Percentiles rank a stretch among this genome's conserved stretches.
These are phyloP conservation scores for Pseudogymnoascus pannorum DNA, from an alignment of 2,329 filamentous ascomycete species.

Conservation along the genomic window DNA sequence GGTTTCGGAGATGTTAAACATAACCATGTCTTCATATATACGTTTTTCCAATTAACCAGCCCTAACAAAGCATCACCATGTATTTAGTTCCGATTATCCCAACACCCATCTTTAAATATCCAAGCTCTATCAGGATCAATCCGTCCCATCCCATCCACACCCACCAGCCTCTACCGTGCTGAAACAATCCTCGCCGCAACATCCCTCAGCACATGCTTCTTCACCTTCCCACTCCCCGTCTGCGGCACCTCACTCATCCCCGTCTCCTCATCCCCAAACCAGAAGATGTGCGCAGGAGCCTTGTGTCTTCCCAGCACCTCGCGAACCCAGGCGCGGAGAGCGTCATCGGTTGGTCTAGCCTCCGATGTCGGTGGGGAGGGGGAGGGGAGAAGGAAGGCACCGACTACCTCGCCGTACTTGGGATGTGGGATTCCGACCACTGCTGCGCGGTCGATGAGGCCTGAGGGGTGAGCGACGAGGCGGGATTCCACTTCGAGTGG, in stretches of 20 bases:
- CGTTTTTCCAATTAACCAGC: too few species aligned
- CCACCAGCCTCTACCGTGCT: constrained; percentile 8
- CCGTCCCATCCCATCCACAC: too few species aligned
- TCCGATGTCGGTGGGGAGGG: constrained; percentile 19
- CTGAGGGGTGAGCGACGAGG: constrained; percentile 53
- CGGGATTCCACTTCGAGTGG: constrained; percentile 70
- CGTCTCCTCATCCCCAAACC: constrained; percentile 57
- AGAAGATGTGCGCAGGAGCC: constrained; percentile 67
- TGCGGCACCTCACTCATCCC: constrained; percentile 47
- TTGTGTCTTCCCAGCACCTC: constrained; percentile 58
- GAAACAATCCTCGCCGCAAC: constrained; percentile 18
- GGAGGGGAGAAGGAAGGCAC: constrained; percentile 49
- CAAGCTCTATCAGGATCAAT: background rate
- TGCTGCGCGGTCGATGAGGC: constrained; percentile 49
- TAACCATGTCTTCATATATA: too few species aligned
- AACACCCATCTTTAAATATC: too few species aligned
- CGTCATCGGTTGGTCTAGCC: constrained; percentile 39
- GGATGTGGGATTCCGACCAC: constrained; percentile 63
- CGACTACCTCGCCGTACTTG: constrained; percentile 69
- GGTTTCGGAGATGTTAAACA: too few species aligned
- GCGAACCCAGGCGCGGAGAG: constrained; percentile 56
- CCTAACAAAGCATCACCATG: too few species aligned
- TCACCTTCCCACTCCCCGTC: constrained; percentile 66
- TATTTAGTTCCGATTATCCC: too few species aligned
- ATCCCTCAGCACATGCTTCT: constrained; percentile 41